Evolutionary conservation across 345 rosid genomes (phyloP), one percentile per base, ranked within the genome.

Genomic region (Murraya koenigii): DNA sequence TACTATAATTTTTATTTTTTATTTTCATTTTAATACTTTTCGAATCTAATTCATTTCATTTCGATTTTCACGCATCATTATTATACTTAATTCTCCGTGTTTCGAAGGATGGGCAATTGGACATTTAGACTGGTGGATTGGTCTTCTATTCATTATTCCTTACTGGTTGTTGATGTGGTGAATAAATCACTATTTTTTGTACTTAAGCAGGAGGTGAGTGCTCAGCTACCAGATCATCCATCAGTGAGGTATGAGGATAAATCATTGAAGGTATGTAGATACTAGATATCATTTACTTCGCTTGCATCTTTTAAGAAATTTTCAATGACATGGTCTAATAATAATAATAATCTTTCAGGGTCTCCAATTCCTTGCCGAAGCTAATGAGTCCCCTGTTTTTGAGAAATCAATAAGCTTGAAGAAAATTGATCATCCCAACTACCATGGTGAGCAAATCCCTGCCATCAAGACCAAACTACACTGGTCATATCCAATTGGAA

Each of bases 341-440:
- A 56, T 32, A 68, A 56, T 32, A 68, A 84, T 49, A 74, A 75
- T 22, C 66, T 84, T 77, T 73, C 89, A 95, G 98, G 99, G 98
- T 41, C 92, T 95, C 69, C 87, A 89, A 82, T 93, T 90, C 80
- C 83, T 93, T 28, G 83, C 94, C 0, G 92, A 92, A 77, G 81
- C 83, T 25, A 75, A 84, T 33, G 86, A 82, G 76, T 58, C 75
- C 14, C 68, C 32, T 1, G 35, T 52, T 14, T 82, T 41, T 64
- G 88, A 82, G 22, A 84, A 87, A 78, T 71, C 85, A 14, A 64
- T 79, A 1, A 75, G 52, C 74, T 55, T 66, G 3, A 82, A 72
- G 52, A 76, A 80, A 84, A 79, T 69, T 56, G 82, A 80, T 64
- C 32, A 77, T 25, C 79, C 73, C 52, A 81, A 66, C 79, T 56